These are phyloP conservation scores for Apiotrichum domesticum DNA, from an alignment of 1,284 basidiomycete genomes.

Conservation along the genomic window DNA sequence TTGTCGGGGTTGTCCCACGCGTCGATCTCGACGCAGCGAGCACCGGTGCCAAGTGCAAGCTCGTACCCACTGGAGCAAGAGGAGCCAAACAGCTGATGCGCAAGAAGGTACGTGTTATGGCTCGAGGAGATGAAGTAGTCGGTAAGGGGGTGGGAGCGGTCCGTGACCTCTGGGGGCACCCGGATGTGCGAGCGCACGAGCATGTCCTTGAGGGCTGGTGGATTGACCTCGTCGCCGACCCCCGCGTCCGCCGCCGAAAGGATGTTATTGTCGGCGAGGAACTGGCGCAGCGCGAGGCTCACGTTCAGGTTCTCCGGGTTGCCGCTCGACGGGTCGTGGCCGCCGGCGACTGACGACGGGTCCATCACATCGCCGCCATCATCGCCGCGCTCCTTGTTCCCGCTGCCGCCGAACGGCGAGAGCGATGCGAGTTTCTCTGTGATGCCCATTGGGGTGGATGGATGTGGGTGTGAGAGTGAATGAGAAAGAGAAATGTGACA, in stretches of 20 bases:
- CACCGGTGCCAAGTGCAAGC: conserved; percentile 7
- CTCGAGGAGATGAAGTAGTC: conserved; percentile 92
- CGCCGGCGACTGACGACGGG: conserved; percentile 6
- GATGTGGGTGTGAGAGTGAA: too few species aligned
- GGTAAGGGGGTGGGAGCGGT: conserved; percentile 57
- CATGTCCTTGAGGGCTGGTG: conserved; percentile 4
- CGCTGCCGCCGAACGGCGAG: not conserved
- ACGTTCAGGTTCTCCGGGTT: conserved; percentile 4
- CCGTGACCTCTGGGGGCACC: conserved; percentile 7
- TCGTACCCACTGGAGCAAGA: conserved; percentile 12
- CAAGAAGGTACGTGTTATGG: conserved; percentile 96
- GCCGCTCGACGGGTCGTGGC: not conserved
- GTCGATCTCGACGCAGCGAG: conserved; percentile 19
- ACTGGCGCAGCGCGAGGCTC: conserved; percentile 8
- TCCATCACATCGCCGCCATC: conserved; percentile 6
- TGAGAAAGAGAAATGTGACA: too few species aligned
- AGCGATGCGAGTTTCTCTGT: too few species aligned
- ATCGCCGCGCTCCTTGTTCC: conserved; percentile 7
- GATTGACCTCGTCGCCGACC: not conserved
- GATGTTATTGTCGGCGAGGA: conserved; percentile 8
- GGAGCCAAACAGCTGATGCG: conserved; percentile 17
- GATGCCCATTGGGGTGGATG: too few species aligned
- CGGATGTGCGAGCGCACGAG: conserved; percentile 8
- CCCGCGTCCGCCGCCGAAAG: conserved; percentile 3
- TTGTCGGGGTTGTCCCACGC: conserved; percentile 15